Evolutionary conservation across 179 eudicot genomes (phyloP).

Genomic region (Heliamphora pulchella): DNA sequence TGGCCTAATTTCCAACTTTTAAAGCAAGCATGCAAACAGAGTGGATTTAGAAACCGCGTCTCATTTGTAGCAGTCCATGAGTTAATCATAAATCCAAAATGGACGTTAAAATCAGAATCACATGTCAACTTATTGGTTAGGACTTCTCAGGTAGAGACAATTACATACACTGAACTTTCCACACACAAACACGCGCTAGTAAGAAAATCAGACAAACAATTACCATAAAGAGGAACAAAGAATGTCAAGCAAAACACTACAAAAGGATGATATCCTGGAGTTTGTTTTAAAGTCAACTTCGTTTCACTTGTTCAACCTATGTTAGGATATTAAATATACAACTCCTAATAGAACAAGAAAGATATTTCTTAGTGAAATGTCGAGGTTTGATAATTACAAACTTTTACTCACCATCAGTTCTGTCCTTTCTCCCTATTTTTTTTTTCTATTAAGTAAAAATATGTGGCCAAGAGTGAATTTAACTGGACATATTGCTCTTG

Average conservation of each 20-base stretch:
- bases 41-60: conserved; percentile 10
- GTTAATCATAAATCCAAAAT: neutral
- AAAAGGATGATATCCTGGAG: too few species aligned
- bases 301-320: too few species aligned
- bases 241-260: neutral
- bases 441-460: too few species aligned
- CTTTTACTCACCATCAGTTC: too few species aligned
- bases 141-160: neutral
- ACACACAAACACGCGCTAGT: neutral
- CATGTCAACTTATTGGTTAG: neutral
- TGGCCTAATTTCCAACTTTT: neutral
- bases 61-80: neutral
- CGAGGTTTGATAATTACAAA: too few species aligned
- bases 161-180: neutral
- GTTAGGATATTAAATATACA: too few species aligned
- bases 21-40: neutral
- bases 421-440: too few species aligned
- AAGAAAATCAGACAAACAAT: neutral
- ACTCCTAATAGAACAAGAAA: too few species aligned
- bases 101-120: neutral
- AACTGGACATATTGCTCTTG: too few species aligned
- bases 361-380: too few species aligned
- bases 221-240: neutral
- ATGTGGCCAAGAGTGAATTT: too few species aligned
- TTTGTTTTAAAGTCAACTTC: neutral